phyloP scores from a whole-genome alignment of 192 early-diverging fungal genomes.

The Mortierella claussenii region DNA sequence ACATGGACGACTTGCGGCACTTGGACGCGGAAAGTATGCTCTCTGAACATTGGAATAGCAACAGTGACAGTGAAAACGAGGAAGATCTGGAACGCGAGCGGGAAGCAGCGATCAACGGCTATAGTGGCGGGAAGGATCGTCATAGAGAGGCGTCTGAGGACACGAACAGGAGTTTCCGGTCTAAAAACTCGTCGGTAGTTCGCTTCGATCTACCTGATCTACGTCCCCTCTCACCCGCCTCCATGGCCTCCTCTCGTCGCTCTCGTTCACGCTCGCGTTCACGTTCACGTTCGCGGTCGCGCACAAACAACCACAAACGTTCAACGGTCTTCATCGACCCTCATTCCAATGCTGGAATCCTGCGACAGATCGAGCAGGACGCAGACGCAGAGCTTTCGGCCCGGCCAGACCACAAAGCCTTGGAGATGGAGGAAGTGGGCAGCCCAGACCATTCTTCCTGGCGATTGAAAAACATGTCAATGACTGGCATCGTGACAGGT shows the following conservation, averaged over 20 bases:
- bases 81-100: not conserved
- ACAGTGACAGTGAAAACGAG: constrained; percentile 17
- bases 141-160: constrained; percentile 9
- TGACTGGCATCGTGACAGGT: constrained; percentile 31
- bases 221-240: constrained; percentile 5
- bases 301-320: constrained; percentile 3
- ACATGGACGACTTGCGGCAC: constrained; percentile 17
- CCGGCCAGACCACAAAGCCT: not conserved
- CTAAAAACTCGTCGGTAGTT: constrained; percentile 16
- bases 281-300: too few species aligned
- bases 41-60: constrained; percentile 31
- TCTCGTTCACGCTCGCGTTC: not conserved
- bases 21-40: constrained; percentile 35
- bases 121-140: constrained; percentile 2
- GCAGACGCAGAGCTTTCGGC: too few species aligned
- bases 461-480: constrained; percentile 24
- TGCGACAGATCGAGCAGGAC: constrained; percentile 11
- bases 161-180: constrained; percentile 27
- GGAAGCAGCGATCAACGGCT: not conserved
- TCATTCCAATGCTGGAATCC: not conserved
- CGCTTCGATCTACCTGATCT: constrained; percentile 11
- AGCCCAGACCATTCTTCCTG: constrained; percentile 24
- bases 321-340: constrained; percentile 3
- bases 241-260: constrained; percentile 6
- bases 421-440: constrained; percentile 29